Evolutionary conservation across 2,329 filamentous ascomycete species (phyloP).

Genomic region (Nannizziopsis barbatae): DNA sequence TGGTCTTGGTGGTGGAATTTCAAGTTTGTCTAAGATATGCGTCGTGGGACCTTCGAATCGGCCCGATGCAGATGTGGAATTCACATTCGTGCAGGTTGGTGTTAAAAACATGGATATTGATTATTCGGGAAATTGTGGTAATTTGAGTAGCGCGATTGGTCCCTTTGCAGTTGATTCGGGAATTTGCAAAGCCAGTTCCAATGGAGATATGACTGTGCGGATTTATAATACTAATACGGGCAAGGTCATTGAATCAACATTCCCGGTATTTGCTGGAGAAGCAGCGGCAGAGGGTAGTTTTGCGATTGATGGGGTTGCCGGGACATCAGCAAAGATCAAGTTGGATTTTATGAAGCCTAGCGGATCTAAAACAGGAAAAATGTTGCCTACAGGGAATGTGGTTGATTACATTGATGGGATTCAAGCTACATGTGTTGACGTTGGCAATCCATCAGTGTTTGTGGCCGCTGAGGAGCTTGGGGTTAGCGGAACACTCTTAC

Average conservation of each 20-base stretch:
- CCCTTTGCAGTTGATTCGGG: slow-evolving; percentile 52
- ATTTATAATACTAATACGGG: slow-evolving; percentile 62
- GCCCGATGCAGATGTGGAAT: slow-evolving; percentile 48
- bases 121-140: slow-evolving; percentile 62
- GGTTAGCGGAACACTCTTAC: slow-evolving; percentile 42
- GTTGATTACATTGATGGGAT: slow-evolving; percentile 43
- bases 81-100: slow-evolving; percentile 60
- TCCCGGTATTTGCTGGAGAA: slow-evolving; percentile 40
- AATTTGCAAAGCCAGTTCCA: slow-evolving; percentile 27
- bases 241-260: slow-evolving; percentile 51
- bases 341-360: slow-evolving; percentile 53
- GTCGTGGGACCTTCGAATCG: slow-evolving; percentile 46
- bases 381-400: slow-evolving; percentile 49
- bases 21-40: slow-evolving; percentile 60
- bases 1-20: slow-evolving; percentile 58
- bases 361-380: slow-evolving; percentile 52
- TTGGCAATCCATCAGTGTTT: slow-evolving; percentile 54
- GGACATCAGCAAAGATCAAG: slow-evolving; percentile 46
- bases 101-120: slow-evolving; percentile 52
- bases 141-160: slow-evolving; percentile 57
- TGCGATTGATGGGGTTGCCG: slow-evolving; percentile 53
- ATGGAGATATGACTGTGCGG: slow-evolving; percentile 36
- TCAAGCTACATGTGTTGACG: slow-evolving; percentile 49
- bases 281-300: slow-evolving; percentile 45
- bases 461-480: slow-evolving; percentile 45